Percentiles rank a stretch among this genome's conserved stretches.
Conservation (phyloP, 306 rosid genomes). For the Rosa lucieae region DNA sequence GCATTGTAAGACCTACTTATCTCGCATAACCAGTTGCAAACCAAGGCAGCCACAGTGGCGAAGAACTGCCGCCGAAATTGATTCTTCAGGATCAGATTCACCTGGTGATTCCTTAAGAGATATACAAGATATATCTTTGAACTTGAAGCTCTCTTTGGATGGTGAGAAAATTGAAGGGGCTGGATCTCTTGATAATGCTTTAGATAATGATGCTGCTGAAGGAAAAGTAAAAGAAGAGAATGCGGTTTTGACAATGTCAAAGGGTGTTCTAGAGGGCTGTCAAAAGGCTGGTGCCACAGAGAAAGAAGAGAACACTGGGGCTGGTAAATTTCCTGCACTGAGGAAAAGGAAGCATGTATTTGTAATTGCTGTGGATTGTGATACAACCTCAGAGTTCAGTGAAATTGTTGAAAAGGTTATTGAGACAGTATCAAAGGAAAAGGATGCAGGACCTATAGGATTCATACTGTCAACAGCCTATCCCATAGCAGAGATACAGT, state of each 20-base stretch:
- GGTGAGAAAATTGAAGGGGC: conserved; percentile 41
- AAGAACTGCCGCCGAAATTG: conserved; percentile 34
- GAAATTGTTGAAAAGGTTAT: conserved; percentile 31
- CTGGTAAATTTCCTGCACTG: conserved; percentile 33
- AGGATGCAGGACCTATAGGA: conserved; percentile 38
- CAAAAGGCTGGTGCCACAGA: conserved; percentile 29
- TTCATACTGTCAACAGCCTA: conserved; percentile 46
- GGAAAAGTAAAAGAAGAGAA: conserved; percentile 34
- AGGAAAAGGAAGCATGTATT: conserved; percentile 42
- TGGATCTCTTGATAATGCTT: conserved; percentile 27
- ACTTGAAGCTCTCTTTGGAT: conserved; percentile 50
- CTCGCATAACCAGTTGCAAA: conserved; percentile 49
- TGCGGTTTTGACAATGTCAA: conserved; percentile 34
- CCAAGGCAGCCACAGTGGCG: conserved; percentile 64
- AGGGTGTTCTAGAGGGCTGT: conserved; percentile 20
- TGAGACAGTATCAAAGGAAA: conserved; percentile 39
- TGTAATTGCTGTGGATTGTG: conserved; percentile 47
- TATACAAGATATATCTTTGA: conserved; percentile 53
- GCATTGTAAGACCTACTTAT: conserved; percentile 55
- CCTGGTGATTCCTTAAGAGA: conserved; percentile 57
- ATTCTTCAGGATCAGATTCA: conserved; percentile 38
- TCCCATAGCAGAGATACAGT: conserved; percentile 38
- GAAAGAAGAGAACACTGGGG: conserved; percentile 27
- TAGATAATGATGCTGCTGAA: conserved; percentile 35
- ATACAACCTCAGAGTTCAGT: conserved; percentile 31